phyloP scores from a whole-genome alignment of 352 stramenopile genomes.

The Phytophthora tubulina region DNA sequence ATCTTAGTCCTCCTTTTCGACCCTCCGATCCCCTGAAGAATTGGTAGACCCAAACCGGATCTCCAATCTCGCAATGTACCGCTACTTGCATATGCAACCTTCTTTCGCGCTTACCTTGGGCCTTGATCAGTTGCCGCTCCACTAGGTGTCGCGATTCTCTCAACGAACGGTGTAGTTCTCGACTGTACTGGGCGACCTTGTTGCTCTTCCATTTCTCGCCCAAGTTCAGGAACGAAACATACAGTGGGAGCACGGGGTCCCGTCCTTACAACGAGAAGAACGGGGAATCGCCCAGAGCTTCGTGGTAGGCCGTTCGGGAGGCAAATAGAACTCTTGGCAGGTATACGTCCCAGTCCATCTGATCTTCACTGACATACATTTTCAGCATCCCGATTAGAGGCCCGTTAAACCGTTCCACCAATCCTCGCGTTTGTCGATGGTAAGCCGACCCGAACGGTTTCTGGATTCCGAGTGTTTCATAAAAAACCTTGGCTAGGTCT shows the following conservation, averaged over 20 bases:
- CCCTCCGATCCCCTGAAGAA: constrained; percentile 5
- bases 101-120: constrained; percentile 4
- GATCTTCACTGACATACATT: constrained; percentile 1
- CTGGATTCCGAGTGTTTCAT: constrained; percentile 1
- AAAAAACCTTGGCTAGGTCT: background rate
- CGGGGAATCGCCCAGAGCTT: constrained; percentile 3
- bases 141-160: constrained; percentile 5
- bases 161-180: constrained; percentile 4
- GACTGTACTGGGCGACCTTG: background rate
- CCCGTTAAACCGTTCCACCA: constrained; percentile 10
- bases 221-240: constrained; percentile 15
- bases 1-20: constrained; percentile 3
- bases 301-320: constrained; percentile 20
- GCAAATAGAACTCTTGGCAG: constrained; percentile 11
- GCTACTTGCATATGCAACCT: background rate
- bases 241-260: constrained; percentile 1
- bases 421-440: constrained; percentile 7
- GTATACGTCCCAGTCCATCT: no score
- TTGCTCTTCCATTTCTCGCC: constrained; percentile 18
- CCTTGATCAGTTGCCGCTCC: constrained; percentile 11
- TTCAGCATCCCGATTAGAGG: constrained; percentile 6
- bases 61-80: background rate
- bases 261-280: background rate
- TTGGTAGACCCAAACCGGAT: constrained; percentile 18
- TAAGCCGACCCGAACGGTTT: constrained; percentile 10